Evolutionary conservation across 2,329 filamentous ascomycete genomes (phyloP).

Genomic region (Alternaria rosae): DNA sequence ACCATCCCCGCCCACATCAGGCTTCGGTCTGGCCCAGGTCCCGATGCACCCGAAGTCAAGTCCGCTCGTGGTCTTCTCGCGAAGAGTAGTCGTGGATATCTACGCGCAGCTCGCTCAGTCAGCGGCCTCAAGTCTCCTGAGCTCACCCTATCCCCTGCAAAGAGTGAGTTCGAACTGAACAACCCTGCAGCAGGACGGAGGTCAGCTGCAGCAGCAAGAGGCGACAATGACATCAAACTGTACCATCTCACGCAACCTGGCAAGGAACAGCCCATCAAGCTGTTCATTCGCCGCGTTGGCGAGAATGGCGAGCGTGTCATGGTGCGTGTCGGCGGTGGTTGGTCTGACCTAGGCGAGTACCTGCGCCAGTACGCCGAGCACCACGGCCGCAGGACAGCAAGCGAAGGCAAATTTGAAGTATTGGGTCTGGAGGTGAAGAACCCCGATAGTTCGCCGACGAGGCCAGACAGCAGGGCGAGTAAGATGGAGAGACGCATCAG

Average conservation of each 20-base stretch:
- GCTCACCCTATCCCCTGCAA: constrained; percentile 49
- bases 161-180: constrained; percentile 39
- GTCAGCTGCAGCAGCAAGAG: constrained; percentile 32
- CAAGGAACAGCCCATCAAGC: constrained; percentile 87
- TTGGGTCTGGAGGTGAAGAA: constrained; percentile 54
- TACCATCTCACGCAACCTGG: constrained; percentile 89
- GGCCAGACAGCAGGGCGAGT: constrained; percentile 41
- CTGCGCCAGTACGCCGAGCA: constrained; percentile 91
- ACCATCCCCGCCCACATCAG: constrained; percentile 82
- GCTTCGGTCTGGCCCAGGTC: constrained; percentile 59
- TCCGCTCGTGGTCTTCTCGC: constrained; percentile 33
- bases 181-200: constrained; percentile 38
- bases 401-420: constrained; percentile 64
- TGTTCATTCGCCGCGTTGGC: constrained; percentile 91
- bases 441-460: constrained; percentile 30
- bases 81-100: constrained; percentile 40
- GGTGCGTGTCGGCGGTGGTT: constrained; percentile 97
- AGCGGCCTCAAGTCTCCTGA: constrained; percentile 46
- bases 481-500: constrained; percentile 38
- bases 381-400: constrained; percentile 76
- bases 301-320: constrained; percentile 92
- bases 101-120: constrained; percentile 43
- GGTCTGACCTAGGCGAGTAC: constrained; percentile 95
- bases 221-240: constrained; percentile 76
- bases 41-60: constrained; percentile 42